Evolutionary conservation across 495 filamentous ascomycete genomes (phyloP).

Genomic region (Oidiodendron maius): DNA sequence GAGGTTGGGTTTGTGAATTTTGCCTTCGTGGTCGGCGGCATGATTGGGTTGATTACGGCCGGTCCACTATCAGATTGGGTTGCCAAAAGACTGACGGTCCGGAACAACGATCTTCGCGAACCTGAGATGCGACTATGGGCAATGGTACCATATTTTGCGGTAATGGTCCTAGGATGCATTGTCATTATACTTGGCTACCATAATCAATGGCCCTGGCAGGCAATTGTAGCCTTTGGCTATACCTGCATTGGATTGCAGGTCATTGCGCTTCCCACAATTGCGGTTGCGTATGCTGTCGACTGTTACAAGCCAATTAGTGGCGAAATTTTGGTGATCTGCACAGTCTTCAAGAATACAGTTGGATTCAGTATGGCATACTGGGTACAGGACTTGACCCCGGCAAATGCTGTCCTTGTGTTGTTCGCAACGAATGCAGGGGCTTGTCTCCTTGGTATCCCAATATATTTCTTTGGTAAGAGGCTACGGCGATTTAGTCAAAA

Average conservation of each 20-base stretch:
- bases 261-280: slow-evolving; percentile 46
- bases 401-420: too few relatives aligned
- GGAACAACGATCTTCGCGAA: slow-evolving; percentile 44
- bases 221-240: slow-evolving; percentile 38
- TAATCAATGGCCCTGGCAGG: slow-evolving; percentile 46
- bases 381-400: too few relatives aligned
- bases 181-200: slow-evolving; percentile 51
- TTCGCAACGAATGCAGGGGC: too few relatives aligned
- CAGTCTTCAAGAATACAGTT: too few relatives aligned
- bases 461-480: too few relatives aligned
- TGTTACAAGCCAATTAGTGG: too few relatives aligned
- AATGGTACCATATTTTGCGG: slow-evolving; percentile 50
- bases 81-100: slow-evolving; percentile 39
- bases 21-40: slow-evolving; percentile 39
- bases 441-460: too few relatives aligned
- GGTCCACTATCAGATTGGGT: slow-evolving; percentile 43
- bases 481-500: too few relatives aligned
- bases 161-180: slow-evolving; percentile 39
- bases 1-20: slow-evolving; percentile 37
- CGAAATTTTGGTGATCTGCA: too few relatives aligned
- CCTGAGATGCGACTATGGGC: slow-evolving; percentile 49
- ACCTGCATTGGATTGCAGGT: slow-evolving; percentile 46
- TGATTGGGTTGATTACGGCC: slow-evolving; percentile 41
- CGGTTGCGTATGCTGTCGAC: too few relatives aligned
- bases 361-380: too few relatives aligned